Evolutionary conservation across 805 yeast species (phyloP).

Genomic region (Candida corydali): DNA sequence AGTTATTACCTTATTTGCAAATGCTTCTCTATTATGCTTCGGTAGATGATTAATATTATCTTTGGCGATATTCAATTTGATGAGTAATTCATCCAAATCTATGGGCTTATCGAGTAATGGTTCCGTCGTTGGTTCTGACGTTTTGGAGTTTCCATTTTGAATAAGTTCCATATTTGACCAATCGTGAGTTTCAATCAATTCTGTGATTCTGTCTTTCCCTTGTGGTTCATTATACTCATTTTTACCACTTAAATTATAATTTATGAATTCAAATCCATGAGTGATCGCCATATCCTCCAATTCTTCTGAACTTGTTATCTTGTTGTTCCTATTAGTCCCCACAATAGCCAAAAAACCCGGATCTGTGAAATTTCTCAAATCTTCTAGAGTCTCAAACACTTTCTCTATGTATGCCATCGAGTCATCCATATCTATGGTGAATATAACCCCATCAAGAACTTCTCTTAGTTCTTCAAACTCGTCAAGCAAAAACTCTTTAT

Average conservation of each 20-base stretch:
- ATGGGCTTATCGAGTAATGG: constrained; percentile 18
- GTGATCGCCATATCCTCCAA: constrained; percentile 37
- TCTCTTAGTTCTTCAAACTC: constrained; percentile 44
- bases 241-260: constrained; percentile 23
- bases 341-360: constrained; percentile 34
- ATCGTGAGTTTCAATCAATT: constrained; percentile 45
- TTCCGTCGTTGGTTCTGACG: constrained; percentile 22
- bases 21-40: constrained; percentile 22
- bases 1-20: constrained; percentile 32
- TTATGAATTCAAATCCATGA: constrained; percentile 42
- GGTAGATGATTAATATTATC: constrained; percentile 20
- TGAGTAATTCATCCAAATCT: constrained; percentile 28
- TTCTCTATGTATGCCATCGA: constrained; percentile 18
- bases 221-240: constrained; percentile 42
- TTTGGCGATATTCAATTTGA: constrained; percentile 33
- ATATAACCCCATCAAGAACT: constrained; percentile 42
- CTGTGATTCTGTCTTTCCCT: constrained; percentile 42
- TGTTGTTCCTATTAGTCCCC: constrained; percentile 15
- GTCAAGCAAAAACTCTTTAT: constrained; percentile 28
- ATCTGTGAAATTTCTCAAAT: constrained; percentile 11
- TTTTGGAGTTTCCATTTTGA: constrained; percentile 15
- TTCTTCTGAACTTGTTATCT: constrained; percentile 13
- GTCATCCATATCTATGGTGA: constrained; percentile 30
- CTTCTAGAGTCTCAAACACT: constrained; percentile 14
- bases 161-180: constrained; percentile 34